Conservation (phyloP, 2,329 filamentous ascomycete species). For the Penicillium sclerotiorum region DNA sequence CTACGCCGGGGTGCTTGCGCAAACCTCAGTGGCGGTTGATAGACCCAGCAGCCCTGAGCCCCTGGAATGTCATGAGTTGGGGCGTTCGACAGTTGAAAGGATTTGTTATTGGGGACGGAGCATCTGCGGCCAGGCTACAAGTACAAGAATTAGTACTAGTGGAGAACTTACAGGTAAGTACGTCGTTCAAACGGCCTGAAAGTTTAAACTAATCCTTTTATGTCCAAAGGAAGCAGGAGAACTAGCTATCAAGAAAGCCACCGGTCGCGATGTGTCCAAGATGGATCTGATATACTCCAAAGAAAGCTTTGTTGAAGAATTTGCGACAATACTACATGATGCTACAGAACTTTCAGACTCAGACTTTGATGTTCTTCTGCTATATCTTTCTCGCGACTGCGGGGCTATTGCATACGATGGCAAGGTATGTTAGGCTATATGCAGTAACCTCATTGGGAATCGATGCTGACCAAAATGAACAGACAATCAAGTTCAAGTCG, state of each 20-base stretch:
- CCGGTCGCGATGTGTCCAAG: slow-evolving; percentile 49
- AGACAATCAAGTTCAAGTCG: slow-evolving; percentile 73
- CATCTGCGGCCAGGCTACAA: slow-evolving; percentile 38
- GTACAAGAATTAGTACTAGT: slow-evolving; percentile 51
- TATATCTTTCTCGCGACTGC: slow-evolving; percentile 70
- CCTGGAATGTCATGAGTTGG: slow-evolving; percentile 75
- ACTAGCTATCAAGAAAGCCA: slow-evolving; percentile 52
- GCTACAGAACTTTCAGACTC: slow-evolving; percentile 57
- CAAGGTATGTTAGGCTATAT: slow-evolving; percentile 38
- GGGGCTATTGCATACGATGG: slow-evolving; percentile 52
- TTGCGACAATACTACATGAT: slow-evolving; percentile 56
- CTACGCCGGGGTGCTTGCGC: slow-evolving; percentile 70
- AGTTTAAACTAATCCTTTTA: not conserved
- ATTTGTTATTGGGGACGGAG: slow-evolving; percentile 51
- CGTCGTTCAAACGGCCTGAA: not conserved
- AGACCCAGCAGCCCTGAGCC: slow-evolving; percentile 51
- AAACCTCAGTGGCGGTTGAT: slow-evolving; percentile 63
- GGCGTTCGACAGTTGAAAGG: slow-evolving; percentile 68
- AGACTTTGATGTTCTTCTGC: slow-evolving; percentile 71
- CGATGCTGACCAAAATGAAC: slow-evolving; percentile 26
- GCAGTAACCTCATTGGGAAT: not conserved
- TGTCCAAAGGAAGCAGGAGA: slow-evolving; percentile 55
- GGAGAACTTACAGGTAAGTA: slow-evolving; percentile 60
- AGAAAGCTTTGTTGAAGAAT: slow-evolving; percentile 63
- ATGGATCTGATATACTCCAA: slow-evolving; percentile 71